These are phyloP conservation scores for Debaryomyces prosopidis DNA, from an alignment of 805 yeast genomes.

Conservation along the genomic window DNA sequence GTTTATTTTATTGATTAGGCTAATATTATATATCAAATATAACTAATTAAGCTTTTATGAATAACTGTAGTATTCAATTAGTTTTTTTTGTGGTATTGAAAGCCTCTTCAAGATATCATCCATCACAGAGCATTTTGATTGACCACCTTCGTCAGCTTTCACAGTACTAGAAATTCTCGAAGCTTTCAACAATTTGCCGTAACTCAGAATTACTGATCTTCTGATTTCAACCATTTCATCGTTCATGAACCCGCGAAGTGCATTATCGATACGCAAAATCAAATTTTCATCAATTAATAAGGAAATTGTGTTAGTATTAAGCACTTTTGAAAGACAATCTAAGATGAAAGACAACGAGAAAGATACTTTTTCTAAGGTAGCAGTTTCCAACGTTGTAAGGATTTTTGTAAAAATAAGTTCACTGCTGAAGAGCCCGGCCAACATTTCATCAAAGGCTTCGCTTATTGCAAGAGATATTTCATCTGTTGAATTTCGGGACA, in stretches of 20 bases:
- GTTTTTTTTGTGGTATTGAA: constrained; percentile 42
- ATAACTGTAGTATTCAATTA: constrained; percentile 47
- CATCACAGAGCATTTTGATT: constrained; percentile 12
- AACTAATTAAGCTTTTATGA: constrained; percentile 5
- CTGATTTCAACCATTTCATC: constrained; percentile 38
- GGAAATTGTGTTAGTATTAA: constrained; percentile 17
- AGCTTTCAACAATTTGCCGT: constrained; percentile 33
- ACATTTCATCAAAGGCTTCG: constrained; percentile 32
- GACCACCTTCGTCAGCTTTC: constrained; percentile 11
- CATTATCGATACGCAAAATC: constrained; percentile 26
- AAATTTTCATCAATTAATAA: constrained; percentile 18
- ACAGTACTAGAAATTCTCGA: constrained; percentile 13
- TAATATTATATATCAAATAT: background rate
- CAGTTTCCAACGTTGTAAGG: constrained; percentile 14
- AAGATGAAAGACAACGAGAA: constrained; percentile 18
- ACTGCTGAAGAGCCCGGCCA: constrained; percentile 26
- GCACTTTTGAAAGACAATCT: constrained; percentile 26
- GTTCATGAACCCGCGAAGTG: constrained; percentile 24
- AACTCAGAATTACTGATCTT: constrained; percentile 35
- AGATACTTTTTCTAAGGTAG: constrained; percentile 3
- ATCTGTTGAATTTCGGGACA: constrained; percentile 4
- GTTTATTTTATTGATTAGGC: background rate
- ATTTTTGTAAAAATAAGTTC: constrained; percentile 17
- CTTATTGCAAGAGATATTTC: constrained; percentile 26
- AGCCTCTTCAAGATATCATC: constrained; percentile 37